Conservation (phyloP, 148 eudicot species). For the Cornus controversa region DNA sequence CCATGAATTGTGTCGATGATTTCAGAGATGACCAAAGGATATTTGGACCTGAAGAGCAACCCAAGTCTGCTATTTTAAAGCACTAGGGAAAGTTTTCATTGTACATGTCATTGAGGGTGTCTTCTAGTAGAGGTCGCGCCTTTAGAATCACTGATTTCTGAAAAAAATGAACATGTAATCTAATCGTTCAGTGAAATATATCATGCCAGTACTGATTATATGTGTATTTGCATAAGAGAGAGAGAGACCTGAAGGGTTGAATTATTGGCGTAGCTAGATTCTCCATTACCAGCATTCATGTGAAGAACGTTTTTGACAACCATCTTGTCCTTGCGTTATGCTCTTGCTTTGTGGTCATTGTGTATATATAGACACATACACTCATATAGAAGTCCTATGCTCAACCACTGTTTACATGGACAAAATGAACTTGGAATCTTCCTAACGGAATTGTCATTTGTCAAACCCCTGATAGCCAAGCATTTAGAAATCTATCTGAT, state of each 20-base stretch:
- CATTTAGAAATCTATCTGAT: too few relatives aligned
- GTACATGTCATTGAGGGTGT: slow-evolving; percentile 11
- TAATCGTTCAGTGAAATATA: too few relatives aligned
- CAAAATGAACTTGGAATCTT: too few relatives aligned
- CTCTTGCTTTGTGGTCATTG: too few relatives aligned
- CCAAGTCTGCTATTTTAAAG: slow-evolving; percentile 28
- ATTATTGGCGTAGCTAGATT: slow-evolving; percentile 31
- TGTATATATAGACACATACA: too few relatives aligned
- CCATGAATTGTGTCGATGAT: slow-evolving; percentile 4
- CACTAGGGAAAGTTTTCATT: neutral
- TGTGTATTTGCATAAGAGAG: too few relatives aligned
- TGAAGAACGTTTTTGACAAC: slow-evolving; percentile 11
- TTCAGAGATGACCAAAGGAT: slow-evolving; percentile 17
- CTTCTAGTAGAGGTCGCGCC: slow-evolving; percentile 13
- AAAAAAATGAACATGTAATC: neutral
- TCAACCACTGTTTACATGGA: too few relatives aligned
- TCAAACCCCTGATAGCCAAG: too few relatives aligned
- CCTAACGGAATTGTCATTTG: too few relatives aligned
- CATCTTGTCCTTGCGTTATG: neutral
- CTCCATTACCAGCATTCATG: slow-evolving; percentile 36
- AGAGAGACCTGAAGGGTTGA: slow-evolving; percentile 29
- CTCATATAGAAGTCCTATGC: too few relatives aligned
- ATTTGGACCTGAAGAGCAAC: slow-evolving; percentile 37
- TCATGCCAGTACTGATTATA: too few relatives aligned
- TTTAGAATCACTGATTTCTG: slow-evolving; percentile 17